A percentile compares a stretch with the other conserved stretches of the same genome.
Conservation (phyloP, 2,329 filamentous ascomycete genomes). For the Aureobasidium sp. region DNA sequence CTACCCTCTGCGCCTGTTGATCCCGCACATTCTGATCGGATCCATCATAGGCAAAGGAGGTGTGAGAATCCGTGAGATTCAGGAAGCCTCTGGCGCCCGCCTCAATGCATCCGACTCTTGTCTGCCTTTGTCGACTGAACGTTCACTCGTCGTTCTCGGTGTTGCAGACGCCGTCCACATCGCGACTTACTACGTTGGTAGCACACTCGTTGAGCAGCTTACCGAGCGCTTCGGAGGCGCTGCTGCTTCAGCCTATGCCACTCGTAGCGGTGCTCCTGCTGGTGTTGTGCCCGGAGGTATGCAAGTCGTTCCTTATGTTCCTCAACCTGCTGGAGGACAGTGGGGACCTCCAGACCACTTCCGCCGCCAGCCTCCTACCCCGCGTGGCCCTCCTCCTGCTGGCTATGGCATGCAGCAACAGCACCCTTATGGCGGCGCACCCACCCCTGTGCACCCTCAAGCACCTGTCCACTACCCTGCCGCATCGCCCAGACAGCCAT, state of each 20-base stretch:
- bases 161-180: slow-evolving; percentile 98
- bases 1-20: slow-evolving; percentile 88
- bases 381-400: slow-evolving; percentile 56
- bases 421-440: slow-evolving; percentile 52
- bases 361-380: slow-evolving; percentile 67
- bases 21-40: slow-evolving; percentile 94
- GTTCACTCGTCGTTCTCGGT: slow-evolving; percentile 94
- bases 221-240: slow-evolving; percentile 95
- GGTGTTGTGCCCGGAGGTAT: slow-evolving; percentile 93
- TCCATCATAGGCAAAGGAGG: slow-evolving; percentile 98
- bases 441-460: slow-evolving; percentile 40
- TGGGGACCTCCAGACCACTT: slow-evolving; percentile 87
- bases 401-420: slow-evolving; percentile 60
- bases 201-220: slow-evolving; percentile 94
- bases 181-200: slow-evolving; percentile 96
- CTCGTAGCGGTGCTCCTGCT: slow-evolving; percentile 84
- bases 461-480: slow-evolving; percentile 68
- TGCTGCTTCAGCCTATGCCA: slow-evolving; percentile 94
- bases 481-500: slow-evolving; percentile 63
- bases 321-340: slow-evolving; percentile 85
- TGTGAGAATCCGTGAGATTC: slow-evolving; percentile 93
- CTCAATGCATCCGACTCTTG: slow-evolving; percentile 95
- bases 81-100: slow-evolving; percentile 92
- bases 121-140: slow-evolving; percentile 88
- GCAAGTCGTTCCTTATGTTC: slow-evolving; percentile 98